Evolutionary conservation across 148 eudicot genomes (phyloP).

Genomic region (Oxyria digyna): DNA sequence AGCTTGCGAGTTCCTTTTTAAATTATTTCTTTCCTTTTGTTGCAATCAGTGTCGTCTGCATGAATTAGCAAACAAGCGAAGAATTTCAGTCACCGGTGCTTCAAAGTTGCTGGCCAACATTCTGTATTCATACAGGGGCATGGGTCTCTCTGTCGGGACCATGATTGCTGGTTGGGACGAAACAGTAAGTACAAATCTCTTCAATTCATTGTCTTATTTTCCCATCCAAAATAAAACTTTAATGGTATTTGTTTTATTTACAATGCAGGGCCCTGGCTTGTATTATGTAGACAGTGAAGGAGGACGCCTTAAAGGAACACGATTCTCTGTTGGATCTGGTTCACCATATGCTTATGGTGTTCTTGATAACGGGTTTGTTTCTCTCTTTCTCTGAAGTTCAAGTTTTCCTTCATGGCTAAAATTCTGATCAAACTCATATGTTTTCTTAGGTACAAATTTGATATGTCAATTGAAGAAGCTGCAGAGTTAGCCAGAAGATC

Average conservation of each 20-base stretch:
- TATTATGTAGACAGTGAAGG: conserved; percentile 99
- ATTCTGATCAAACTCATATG: neutral
- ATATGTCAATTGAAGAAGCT: conserved; percentile 75
- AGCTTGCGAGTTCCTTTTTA: neutral
- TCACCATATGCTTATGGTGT: conserved; percentile 99
- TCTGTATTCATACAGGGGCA: conserved; percentile 80
- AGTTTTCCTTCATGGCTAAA: neutral
- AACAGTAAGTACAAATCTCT: conserved; percentile 36
- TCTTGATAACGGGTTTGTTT: conserved; percentile 74
- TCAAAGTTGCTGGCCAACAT: conserved; percentile 93
- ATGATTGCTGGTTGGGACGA: conserved; percentile 99
- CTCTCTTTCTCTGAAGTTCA: neutral
- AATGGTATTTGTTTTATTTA: conserved; percentile 6
- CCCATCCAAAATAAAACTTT: neutral
- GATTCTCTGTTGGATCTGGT: conserved; percentile 98
- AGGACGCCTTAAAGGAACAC: conserved; percentile 84
- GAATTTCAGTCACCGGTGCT: conserved; percentile 96
- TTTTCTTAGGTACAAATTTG: conserved; percentile 47
- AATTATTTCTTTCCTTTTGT: neutral
- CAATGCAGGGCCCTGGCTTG: conserved; percentile 81
- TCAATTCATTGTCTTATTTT: neutral
- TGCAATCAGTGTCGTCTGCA: conserved; percentile 69
- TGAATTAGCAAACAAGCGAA: conserved; percentile 90
- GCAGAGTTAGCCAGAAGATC: conserved; percentile 79
- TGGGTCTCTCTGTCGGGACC: conserved; percentile 98